Percentiles rank a stretch among this genome's conserved stretches.
These are phyloP conservation scores for Aspergillus wentii DNA, from an alignment of 495 filamentous ascomycete genomes.

Conservation along the genomic window DNA sequence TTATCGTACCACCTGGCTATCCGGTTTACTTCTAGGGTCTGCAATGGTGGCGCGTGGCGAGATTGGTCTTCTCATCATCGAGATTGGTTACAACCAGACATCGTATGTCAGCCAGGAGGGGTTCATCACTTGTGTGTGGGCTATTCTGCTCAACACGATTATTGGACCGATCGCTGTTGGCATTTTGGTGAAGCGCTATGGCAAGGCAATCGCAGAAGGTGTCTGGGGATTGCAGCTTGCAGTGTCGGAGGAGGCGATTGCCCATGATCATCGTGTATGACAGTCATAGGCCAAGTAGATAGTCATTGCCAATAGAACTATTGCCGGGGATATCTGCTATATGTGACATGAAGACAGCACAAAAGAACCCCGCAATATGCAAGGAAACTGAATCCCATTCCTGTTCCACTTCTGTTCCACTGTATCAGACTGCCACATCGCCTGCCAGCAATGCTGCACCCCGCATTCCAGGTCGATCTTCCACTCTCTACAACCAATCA, in stretches of 20 bases:
- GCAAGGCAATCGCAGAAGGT: not conserved
- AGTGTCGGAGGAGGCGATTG: not conserved
- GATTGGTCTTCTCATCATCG: conserved; percentile 71
- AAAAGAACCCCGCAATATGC: no score
- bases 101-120: conserved; percentile 26
- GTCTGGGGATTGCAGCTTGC: not conserved
- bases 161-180: conserved; percentile 66
- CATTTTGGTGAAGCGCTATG: conserved; percentile 37
- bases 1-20: conserved; percentile 32
- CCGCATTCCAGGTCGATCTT: no score
- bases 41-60: conserved; percentile 75
- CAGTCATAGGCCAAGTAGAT: no score
- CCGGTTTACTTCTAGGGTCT: conserved; percentile 44
- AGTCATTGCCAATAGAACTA: no score
- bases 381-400: no score
- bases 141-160: conserved; percentile 68
- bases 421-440: no score
- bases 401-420: no score
- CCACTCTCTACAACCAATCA: no score
- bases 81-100: conserved; percentile 49
- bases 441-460: no score
- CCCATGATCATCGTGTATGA: no score
- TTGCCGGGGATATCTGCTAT: no score
- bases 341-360: no score
- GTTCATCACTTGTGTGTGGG: conserved; percentile 68